Evolutionary conservation across 306 rosid species (phyloP), one percentile per base, ranked within the genome.

Genomic region (Alnus glutinosa): DNA sequence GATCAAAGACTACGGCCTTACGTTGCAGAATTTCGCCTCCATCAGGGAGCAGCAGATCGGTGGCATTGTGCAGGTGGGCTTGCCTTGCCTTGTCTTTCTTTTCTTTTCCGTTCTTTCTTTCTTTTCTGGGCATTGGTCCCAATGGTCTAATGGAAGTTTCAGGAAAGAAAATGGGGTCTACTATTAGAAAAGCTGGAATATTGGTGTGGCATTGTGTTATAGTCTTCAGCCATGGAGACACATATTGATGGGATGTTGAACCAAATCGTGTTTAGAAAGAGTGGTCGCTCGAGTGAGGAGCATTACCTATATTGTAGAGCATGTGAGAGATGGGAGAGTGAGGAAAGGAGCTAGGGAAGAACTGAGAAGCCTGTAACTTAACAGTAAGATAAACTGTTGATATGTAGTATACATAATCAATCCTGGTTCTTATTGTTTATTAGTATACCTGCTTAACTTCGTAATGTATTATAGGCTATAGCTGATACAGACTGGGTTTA

Each of bases 31-130:
- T 82, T 93, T 95, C 55, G 99, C 99, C 2, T 95, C 99, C 70
- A 95, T 91, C 32, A 85, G 97, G 80, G 99, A 93, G 83, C 99
- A 95, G 84, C 98, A 95, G 86, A 90, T 95, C 75, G 99, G 99
- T 69, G 99, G 99, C 80, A 95, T 95, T 62, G 52, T 95, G 79
- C 99, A 95, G 98, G 98, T 91, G 71, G 44, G 73, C 51, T 73
- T 16, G 2, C 54, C 76, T 70, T 19, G 12, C 23, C 30, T 3
- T 68, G 7, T 3, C 8, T 23, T 44, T 19, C 15, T 58, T 52
- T 34, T 68, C 34, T 18, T 58, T 58, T 23, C 64, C 23, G 30
- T 62, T 8, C 28, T 39, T 18, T 8, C 28, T 39, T 18, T 15
- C 71, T 30, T 63, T 23, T 49, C 2, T 48, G 55, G 28, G 66